Conservation (phyloP, 2,329 filamentous ascomycete genomes). For the Lojkania enalia region DNA sequence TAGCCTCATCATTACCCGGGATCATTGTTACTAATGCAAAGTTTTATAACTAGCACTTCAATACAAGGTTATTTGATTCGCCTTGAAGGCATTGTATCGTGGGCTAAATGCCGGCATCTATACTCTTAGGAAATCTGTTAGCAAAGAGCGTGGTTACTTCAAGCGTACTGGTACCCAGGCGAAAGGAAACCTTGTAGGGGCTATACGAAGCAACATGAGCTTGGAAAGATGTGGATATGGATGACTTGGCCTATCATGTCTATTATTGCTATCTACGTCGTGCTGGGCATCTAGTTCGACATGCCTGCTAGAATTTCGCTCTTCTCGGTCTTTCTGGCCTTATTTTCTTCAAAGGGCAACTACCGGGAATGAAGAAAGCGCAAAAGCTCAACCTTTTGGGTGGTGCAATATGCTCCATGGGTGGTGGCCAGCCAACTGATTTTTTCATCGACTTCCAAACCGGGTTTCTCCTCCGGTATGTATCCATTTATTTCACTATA, state of each 20-base stretch:
- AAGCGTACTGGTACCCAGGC: constrained; percentile 46
- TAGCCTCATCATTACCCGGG: background rate
- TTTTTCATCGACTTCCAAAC: constrained; percentile 66
- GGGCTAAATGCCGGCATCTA: constrained; percentile 51
- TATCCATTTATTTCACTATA: no score
- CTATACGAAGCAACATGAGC: constrained; percentile 51
- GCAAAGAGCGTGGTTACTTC: constrained; percentile 51
- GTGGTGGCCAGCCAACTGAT: constrained; percentile 44
- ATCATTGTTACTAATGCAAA: constrained; percentile 1
- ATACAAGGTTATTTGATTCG: constrained; percentile 51
- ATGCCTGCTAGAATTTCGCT: constrained; percentile 62
- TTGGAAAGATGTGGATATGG: constrained; percentile 60
- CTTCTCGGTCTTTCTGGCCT: constrained; percentile 59
- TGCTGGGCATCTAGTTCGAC: constrained; percentile 58
- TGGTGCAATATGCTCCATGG: constrained; percentile 52
- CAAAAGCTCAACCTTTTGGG: constrained; percentile 69
- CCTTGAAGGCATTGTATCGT: constrained; percentile 55
- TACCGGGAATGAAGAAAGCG: constrained; percentile 55
- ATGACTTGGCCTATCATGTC: constrained; percentile 50
- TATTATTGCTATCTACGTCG: constrained; percentile 56
- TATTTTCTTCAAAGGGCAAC: constrained; percentile 62
- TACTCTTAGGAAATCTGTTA: constrained; percentile 42
- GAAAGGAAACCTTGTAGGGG: constrained; percentile 53
- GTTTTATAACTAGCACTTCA: constrained; percentile 45
- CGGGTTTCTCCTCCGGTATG: constrained; percentile 67